Base-by-base conservation (phyloP, 2,329 filamentous ascomycete genomes). In the Amauroascus verrucosus region DNA sequence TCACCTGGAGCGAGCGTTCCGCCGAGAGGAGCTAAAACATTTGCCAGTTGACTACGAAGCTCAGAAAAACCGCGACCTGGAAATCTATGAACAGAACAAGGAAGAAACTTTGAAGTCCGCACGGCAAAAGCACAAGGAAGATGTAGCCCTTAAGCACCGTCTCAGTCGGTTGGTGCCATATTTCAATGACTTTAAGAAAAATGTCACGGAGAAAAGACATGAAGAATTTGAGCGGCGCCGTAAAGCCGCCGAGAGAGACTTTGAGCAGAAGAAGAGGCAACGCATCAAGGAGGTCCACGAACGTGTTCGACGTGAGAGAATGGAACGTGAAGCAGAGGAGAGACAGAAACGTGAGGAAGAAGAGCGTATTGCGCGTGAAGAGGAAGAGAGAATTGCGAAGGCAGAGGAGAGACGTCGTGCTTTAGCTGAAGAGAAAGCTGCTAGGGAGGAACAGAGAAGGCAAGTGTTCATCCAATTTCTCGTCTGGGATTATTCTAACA, bases 181-280 rank as follows among this genome's bases (percentile, higher is more conserved):
- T 51, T 98, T 95, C 73, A 88, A 93, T 69, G 73, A 75, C 8
- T 97, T 95, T 80, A 83, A 86, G 65, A 77, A 84, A 60, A 83
- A 84, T 46, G 82, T 98, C 51, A 86, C 87, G 57, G 85, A 93
- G 70, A 85, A 88, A 66, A 87, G 91, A 62, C 88, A 88, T 66
- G 86, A 95, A 63, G 89, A 97, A 71, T 98, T 97, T 62, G 93
- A 97, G 78, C 91, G 86, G 76, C 86, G 90, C 59, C 87, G 87
- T 66, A 89, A 86, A 69, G 84, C 88, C 64, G 93, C 93, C 30
- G 89, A 97, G 77, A 83, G 85, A 59, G 93, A 98, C 68, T 80
- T 97, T 55, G 87, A 97, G 76, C 86, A 85, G 71, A 88, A 94
- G 75, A 95, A 96, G 72, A 81, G 84, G 37, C 80, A 83, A 60